These are phyloP conservation scores for Pyronema domesticum DNA, from an alignment of 495 filamentous ascomycete species.

Conservation along the genomic window DNA sequence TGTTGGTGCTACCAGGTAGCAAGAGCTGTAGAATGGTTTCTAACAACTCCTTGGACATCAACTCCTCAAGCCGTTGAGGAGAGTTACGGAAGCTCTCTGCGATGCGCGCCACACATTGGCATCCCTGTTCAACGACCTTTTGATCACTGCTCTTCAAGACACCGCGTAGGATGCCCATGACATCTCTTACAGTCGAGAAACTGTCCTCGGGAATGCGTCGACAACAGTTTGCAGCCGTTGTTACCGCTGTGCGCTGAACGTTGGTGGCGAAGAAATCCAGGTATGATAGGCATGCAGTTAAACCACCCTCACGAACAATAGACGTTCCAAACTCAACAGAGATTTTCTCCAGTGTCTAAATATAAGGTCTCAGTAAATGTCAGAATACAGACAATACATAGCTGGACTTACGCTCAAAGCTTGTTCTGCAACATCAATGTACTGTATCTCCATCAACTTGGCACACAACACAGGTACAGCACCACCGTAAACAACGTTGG, in stretches of 20 bases:
- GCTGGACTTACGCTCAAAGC: conserved; percentile 54
- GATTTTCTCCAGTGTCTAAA: conserved; percentile 81
- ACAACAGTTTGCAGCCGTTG: conserved; percentile 93
- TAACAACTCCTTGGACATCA: conserved; percentile 73
- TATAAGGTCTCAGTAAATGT: not conserved
- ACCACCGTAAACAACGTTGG: conserved; percentile 88
- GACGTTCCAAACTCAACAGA: conserved; percentile 90
- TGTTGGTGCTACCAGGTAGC: conserved; percentile 83
- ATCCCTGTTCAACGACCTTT: conserved; percentile 90
- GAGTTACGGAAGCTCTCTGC: conserved; percentile 90
- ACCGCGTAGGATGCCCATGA: conserved; percentile 85
- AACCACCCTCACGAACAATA: conserved; percentile 87
- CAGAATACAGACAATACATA: not conserved
- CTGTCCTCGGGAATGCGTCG: conserved; percentile 88
- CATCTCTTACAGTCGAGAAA: conserved; percentile 70
- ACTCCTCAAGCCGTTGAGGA: conserved; percentile 70
- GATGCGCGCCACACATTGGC: conserved; percentile 87
- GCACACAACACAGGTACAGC: conserved; percentile 87
- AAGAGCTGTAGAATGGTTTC: conserved; percentile 76
- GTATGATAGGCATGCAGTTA: conserved; percentile 83
- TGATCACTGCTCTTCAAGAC: conserved; percentile 86
- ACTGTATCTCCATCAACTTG: conserved; percentile 85
- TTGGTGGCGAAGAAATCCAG: conserved; percentile 96
- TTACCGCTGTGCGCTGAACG: conserved; percentile 90
- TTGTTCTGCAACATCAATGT: conserved; percentile 95